These are phyloP conservation scores for Sungouiozyma intestinalis DNA, from an alignment of 805 yeast species.

Conservation along the genomic window DNA sequence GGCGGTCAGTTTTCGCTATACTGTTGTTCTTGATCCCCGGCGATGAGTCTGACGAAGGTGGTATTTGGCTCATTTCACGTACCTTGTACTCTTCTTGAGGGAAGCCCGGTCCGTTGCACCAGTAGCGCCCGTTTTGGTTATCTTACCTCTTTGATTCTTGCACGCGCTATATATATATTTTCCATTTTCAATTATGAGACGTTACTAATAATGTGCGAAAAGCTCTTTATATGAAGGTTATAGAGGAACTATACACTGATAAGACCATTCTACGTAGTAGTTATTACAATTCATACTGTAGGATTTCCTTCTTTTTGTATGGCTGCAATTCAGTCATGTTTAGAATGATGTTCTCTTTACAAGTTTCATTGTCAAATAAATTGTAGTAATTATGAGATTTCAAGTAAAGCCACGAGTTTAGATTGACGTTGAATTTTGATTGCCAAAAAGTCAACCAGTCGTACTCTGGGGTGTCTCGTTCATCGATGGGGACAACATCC, in stretches of 20 bases:
- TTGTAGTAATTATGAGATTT: constrained; percentile 12
- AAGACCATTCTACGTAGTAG: background rate
- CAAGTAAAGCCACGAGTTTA: constrained; percentile 10
- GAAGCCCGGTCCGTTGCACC: no score
- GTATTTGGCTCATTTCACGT: constrained; percentile 7
- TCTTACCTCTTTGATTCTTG: no score
- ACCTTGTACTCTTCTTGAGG: no score
- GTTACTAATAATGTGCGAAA: no score
- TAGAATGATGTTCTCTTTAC: constrained; percentile 16
- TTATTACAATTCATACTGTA: constrained; percentile 21
- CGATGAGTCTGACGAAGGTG: constrained; percentile 3
- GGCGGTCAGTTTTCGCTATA: constrained; percentile 27
- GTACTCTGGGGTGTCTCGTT: constrained; percentile 11
- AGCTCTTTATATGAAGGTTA: background rate
- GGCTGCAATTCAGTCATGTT: constrained; percentile 18
- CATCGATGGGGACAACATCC: constrained; percentile 13
- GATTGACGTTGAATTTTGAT: constrained; percentile 7
- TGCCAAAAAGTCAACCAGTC: constrained; percentile 17
- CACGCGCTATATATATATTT: no score
- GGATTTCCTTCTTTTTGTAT: constrained; percentile 12
- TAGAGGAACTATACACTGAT: no score
- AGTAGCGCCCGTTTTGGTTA: no score
- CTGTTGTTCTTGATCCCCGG: constrained; percentile 4
- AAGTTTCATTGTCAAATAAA: constrained; percentile 1
- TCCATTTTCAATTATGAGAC: no score